Evolutionary conservation across 148 eudicot species (phyloP), one percentile per base, ranked within the genome.

Genomic region (Polygonum aviculare): DNA sequence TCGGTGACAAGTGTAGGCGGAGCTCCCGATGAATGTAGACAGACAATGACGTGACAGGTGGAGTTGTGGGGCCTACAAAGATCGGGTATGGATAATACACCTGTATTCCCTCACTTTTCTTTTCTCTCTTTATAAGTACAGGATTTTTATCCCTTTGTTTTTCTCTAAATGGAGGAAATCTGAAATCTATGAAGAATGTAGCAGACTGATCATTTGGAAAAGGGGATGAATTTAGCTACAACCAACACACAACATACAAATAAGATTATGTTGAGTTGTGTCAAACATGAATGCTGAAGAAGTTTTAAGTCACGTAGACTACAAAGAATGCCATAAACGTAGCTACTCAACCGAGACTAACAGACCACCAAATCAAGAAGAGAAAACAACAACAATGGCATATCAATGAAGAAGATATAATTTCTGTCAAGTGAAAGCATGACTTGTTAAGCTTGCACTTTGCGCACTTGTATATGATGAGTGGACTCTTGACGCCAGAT

Each of bases 381-480:
- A 26, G 2, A 12, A 63, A 26, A 63, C 8, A 63, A 9, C 26
- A 26, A 31, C 12, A 26, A 26, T 26, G 31, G 31, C 31, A n/a
- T 54, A 54, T 54, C 22, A 5, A 9, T n/a, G 16, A 57, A 57
- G 11, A 57, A 57, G 63, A 57, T 7, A 57, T 57, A 57, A 55
- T 19, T 22, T 8, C 19, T 19, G 33, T 57, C 31, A 18, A 12
- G 55, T 51, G 55, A 51, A 14, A 14, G 16, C 19, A 67, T 16
- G 72, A 67, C 19, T 82, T 82, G 31, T 26, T 82, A 84, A 79
- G 81, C 81, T 80, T 87, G 85, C 78, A 95, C 90, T 86, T 83
- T 83, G 57, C 93, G 93, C 81, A 95, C 99, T 86, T 93, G 99
- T 76, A 95, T 95, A 78, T 93, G 99, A 79, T 95, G 99, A 77